These are phyloP conservation scores for Cubamyces lactineus DNA, from an alignment of 768 basidiomycete species.

Conservation along the genomic window DNA sequence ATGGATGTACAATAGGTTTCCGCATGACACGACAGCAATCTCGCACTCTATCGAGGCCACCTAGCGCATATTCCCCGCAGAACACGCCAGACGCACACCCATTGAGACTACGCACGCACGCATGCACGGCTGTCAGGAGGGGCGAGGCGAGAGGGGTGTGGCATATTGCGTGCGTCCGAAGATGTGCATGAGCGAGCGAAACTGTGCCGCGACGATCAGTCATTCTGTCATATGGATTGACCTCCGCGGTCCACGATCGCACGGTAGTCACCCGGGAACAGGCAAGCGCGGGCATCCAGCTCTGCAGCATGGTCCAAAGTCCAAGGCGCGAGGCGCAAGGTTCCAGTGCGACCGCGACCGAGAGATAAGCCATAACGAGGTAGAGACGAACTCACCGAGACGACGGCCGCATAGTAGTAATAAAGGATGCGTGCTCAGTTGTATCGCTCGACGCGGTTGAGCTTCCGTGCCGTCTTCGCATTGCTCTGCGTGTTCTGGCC, in stretches of 20 bases:
- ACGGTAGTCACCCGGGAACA: not conserved
- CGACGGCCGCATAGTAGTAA: too few species aligned
- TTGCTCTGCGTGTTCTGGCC: conserved; percentile 94
- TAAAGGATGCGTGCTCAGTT: too few species aligned
- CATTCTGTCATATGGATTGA: not conserved
- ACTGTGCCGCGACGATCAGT: conserved; percentile 5
- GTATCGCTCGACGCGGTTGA: conserved; percentile 82
- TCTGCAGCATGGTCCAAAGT: too few species aligned
- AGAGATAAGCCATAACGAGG: too few species aligned
- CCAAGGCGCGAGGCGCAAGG: too few species aligned
- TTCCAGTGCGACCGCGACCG: too few species aligned
- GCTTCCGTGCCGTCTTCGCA: conserved; percentile 85
- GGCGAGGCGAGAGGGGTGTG: conserved; percentile 1
- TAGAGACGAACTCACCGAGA: too few species aligned
- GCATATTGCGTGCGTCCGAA: not conserved
- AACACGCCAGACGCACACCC: not conserved
- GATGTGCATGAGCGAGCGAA: not conserved
- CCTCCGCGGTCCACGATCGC: not conserved
- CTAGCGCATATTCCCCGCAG: not conserved
- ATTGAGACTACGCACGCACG: not conserved
- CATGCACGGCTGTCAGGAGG: not conserved
- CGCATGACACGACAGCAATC: not conserved
- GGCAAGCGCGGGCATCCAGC: not conserved
- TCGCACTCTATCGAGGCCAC: too few species aligned
- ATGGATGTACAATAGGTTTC: conserved; percentile 29